Base-by-base conservation (phyloP, 352 stramenopile genomes). In the Pythium sukuiense region DNA sequence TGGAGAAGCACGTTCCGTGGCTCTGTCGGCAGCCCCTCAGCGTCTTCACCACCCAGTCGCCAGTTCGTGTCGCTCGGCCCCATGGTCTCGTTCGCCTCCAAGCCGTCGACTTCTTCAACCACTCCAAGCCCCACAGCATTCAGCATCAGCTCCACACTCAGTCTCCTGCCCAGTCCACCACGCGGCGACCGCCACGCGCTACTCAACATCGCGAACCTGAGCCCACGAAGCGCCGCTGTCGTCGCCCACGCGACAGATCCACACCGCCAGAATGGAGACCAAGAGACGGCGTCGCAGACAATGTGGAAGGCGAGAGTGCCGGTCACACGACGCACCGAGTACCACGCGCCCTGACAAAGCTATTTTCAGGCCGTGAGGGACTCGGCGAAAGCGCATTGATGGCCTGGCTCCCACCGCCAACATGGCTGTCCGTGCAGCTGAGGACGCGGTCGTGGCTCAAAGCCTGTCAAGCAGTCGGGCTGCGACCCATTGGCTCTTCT, bases 401-500 rank as follows among this genome's bases (percentile, higher is more conserved):
- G 37, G 37, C 20, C 20, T 24, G 20, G 20, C 20, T 43, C 12
- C 14, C 37, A 16, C 37, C 9, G 3, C 37, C 14, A 12, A 53
- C 16, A 12, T 11, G 45, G 8, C 8, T 35, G 32, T 35, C 8
- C 32, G 32, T n/a, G 48, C 24, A 35, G 29, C 16, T 1, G 29
- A 33, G 8, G 61, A 46, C 14, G 26, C 18, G 45, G 52, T 4
- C 20, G 26, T 32, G 3, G 45, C 29, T 8, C 18, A 68, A 26
- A 18, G 46, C 20, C 32, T 68, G 46, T 8, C n/a, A 0, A 64
- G 57, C 13, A 58, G 60, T 7, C 75, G 67, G 2, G 32, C 26
- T 27, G 70, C 73, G n/a, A 80, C 72, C 1, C 49, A 73, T 20
- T 85, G 72, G 72, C 57, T 85, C 20, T 71, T 83, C 26, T 58